phyloP scores from a whole-genome alignment of 495 filamentous ascomycete genomes.

The Penicillium roqueforti region DNA sequence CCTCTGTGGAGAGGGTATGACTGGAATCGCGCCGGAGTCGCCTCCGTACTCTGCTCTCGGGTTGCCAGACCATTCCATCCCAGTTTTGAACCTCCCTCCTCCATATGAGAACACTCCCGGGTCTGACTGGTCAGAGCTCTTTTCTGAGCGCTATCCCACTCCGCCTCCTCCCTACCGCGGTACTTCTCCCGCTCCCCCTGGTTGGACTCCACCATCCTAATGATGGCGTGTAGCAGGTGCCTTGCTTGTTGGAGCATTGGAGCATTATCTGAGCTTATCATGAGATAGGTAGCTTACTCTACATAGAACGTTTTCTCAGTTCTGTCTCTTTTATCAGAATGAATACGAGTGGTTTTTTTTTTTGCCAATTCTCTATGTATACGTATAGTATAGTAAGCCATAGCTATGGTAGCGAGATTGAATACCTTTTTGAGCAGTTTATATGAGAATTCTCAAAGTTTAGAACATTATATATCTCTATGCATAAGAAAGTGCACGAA shows the following conservation, averaged over 20 bases:
- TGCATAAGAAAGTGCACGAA: neutral
- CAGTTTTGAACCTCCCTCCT: too few species aligned
- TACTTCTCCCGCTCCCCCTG: neutral
- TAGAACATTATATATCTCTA: neutral
- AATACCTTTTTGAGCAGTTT: neutral
- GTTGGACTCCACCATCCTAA: neutral
- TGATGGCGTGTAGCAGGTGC: neutral
- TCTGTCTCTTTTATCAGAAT: neutral
- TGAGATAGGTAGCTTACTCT: neutral
- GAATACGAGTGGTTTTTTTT: neutral
- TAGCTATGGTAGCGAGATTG: neutral
- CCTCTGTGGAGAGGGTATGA: neutral
- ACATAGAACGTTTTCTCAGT: neutral
- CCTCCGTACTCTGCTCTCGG: neutral
- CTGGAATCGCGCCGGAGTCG: neutral
- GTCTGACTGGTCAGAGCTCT: too few species aligned
- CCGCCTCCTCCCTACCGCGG: neutral
- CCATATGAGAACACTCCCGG: too few species aligned
- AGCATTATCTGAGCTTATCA: neutral
- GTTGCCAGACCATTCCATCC: too few species aligned
- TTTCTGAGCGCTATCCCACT: neutral
- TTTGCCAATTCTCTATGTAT: neutral
- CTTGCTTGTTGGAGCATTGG: neutral
- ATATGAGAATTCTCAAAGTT: neutral
- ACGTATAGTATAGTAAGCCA: neutral